Conservation (phyloP, 208 protist genomes). For the Crithidia acanthocephali region DNA sequence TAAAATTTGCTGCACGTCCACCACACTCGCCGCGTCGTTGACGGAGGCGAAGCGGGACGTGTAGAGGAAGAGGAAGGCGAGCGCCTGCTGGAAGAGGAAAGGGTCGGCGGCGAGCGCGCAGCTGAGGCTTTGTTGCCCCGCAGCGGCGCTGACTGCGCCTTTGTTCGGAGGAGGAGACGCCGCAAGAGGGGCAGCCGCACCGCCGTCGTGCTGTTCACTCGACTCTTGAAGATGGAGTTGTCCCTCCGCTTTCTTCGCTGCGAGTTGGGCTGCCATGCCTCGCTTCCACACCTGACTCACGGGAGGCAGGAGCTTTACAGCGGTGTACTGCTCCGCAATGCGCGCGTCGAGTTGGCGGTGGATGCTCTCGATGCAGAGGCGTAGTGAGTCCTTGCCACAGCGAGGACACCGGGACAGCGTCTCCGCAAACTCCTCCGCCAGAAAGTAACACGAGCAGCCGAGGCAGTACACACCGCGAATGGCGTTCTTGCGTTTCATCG, state of each 20-base stretch:
- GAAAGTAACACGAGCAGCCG: constrained; percentile 70
- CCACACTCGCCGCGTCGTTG: constrained; percentile 56
- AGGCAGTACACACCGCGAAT: constrained; percentile 63
- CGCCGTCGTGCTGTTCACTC: not conserved
- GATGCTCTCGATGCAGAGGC: constrained; percentile 29
- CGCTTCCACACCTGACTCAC: constrained; percentile 30
- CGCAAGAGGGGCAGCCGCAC: not conserved
- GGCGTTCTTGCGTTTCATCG: constrained; percentile 39
- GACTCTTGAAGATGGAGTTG: constrained; percentile 1
- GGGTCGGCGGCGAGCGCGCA: constrained; percentile 74
- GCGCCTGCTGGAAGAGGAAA: constrained; percentile 87
- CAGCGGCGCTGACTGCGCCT: not conserved
- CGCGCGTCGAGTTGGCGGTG: constrained; percentile 16
- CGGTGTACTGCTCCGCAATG: constrained; percentile 22
- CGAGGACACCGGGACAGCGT: constrained; percentile 60
- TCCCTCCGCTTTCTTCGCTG: not conserved
- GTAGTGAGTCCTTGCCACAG: constrained; percentile 63
- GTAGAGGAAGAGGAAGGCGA: constrained; percentile 78
- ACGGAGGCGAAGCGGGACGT: constrained; percentile 69
- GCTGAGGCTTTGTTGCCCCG: constrained; percentile 15
- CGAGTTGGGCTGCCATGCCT: not conserved
- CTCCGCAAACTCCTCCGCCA: constrained; percentile 55
- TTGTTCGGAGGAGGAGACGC: not conserved
- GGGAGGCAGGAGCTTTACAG: constrained; percentile 16
- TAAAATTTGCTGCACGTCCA: constrained; percentile 79